Evolutionary conservation across 2,329 filamentous ascomycete species (phyloP).

Genomic region (Falciphora oryzae): DNA sequence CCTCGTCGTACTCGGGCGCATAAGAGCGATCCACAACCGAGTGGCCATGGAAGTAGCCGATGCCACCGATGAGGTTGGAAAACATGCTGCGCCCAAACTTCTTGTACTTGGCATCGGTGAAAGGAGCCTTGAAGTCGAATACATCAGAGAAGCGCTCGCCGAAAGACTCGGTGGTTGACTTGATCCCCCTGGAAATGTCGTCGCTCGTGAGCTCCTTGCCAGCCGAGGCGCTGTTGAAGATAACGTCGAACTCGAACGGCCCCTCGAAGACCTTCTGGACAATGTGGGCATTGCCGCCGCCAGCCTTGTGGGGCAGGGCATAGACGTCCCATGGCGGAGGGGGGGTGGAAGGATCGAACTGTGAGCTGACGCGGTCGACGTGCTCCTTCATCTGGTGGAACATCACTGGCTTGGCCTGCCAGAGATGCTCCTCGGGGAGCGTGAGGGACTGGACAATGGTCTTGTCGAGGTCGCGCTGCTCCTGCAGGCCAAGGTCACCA

Average conservation of each 20-base stretch:
- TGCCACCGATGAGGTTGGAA: conserved; percentile 87
- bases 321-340: conserved; percentile 84
- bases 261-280: conserved; percentile 91
- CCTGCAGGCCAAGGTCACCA: conserved; percentile 60
- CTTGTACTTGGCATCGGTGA: conserved; percentile 64
- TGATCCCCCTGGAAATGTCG: conserved; percentile 65
- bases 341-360: conserved; percentile 51
- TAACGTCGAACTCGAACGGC: conserved; percentile 84
- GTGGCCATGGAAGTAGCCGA: conserved; percentile 91
- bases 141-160: conserved; percentile 66
- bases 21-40: conserved; percentile 86
- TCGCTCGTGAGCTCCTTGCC: conserved; percentile 48
- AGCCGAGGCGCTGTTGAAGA: conserved; percentile 77
- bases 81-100: conserved; percentile 85
- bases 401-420: conserved; percentile 67
- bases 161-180: conserved; percentile 59
- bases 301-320: conserved; percentile 64
- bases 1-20: conserved; percentile 89
- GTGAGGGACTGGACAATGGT: conserved; percentile 70
- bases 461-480: conserved; percentile 65
- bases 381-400: conserved; percentile 48
- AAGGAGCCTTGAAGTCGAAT: conserved; percentile 71
- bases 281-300: conserved; percentile 73
- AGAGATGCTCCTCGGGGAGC: conserved; percentile 63
- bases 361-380: conserved; percentile 43